Base-by-base conservation (phyloP, 306 rosid species). In the Fragaria iinumae region DNA sequence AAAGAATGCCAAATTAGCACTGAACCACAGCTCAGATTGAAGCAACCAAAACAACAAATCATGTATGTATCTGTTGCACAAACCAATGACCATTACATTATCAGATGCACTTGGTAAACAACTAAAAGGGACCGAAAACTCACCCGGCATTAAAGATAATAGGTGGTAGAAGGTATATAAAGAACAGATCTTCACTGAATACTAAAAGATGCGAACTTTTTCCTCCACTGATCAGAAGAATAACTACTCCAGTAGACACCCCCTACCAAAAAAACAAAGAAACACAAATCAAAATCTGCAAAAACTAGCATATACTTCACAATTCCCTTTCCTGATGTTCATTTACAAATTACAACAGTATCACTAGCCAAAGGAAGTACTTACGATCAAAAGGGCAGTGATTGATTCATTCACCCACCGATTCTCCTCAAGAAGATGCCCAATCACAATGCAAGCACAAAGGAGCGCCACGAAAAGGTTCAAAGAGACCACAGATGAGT, bases 141-240 rank as follows among this genome's bases (percentile, higher is more conserved):
- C 86, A 92, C 99, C 99, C 99, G 2, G 98, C 99, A 77, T 92
- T 96, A 60, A 96, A 96, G 85, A 96, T 96, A 75, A 96, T 96
- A 4, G 99, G 99, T 13, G 99, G 99, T 63, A 96, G 92, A 74
- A 96, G 91, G 82, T 96, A 96, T 80, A 96, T 92, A 66, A 96
- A 92, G 90, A 96, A 96, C 68, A 88, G 90, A 78, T 91, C 99
- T 87, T 96, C 99, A 53, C 96, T 92, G 75, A 96, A 96, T 60
- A 96, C 97, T 36, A 96, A 88, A 74, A 96, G 87, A 87, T 84
- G 99, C 9, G 99, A 96, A 81, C 88, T 96, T 84, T 81, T 96
- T 56, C 99, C 97, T 1, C 96, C 75, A 41, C 98, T 96, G 17
- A 87, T 1, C 81, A 86, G 88, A 86, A 96, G 84, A 84, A 96